These are phyloP conservation scores for Gautieria morchelliformis DNA, from an alignment of 768 basidiomycete genomes.

Conservation along the genomic window DNA sequence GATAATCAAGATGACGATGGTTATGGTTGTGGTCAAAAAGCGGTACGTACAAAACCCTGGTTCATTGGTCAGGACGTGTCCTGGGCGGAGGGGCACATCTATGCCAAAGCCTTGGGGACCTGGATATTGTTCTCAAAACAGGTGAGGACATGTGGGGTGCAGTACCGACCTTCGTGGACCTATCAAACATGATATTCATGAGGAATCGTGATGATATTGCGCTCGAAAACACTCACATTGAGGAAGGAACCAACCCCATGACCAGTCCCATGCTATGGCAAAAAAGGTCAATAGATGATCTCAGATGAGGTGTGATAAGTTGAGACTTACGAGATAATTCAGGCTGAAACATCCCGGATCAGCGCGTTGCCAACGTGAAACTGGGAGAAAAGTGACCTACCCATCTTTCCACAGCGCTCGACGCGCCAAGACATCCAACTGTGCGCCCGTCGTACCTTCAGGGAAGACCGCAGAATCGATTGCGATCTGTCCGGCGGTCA, in stretches of 20 bases:
- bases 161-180: constrained; percentile 55
- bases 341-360: constrained; percentile 18
- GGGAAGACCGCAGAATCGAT: constrained; percentile 89
- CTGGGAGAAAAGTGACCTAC: neutral
- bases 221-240: constrained; percentile 15
- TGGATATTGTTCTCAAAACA: constrained; percentile 6
- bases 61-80: constrained; percentile 90
- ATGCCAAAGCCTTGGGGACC: constrained; percentile 70
- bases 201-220: neutral
- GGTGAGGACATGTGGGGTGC: neutral
- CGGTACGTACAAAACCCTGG: constrained; percentile 78
- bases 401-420: constrained; percentile 83
- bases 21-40: constrained; percentile 10
- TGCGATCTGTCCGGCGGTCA: constrained; percentile 51
- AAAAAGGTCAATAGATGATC: neutral
- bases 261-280: constrained; percentile 72
- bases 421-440: constrained; percentile 84
- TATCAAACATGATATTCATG: constrained; percentile 21
- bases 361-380: neutral
- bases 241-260: constrained; percentile 86
- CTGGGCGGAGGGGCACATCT: constrained; percentile 61
- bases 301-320: neutral
- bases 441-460: constrained; percentile 73
- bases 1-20: constrained; percentile 10
- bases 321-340: constrained; percentile 57